phyloP scores from a whole-genome alignment of 768 basidiomycete genomes.

The Fomitopsis pulvina region DNA sequence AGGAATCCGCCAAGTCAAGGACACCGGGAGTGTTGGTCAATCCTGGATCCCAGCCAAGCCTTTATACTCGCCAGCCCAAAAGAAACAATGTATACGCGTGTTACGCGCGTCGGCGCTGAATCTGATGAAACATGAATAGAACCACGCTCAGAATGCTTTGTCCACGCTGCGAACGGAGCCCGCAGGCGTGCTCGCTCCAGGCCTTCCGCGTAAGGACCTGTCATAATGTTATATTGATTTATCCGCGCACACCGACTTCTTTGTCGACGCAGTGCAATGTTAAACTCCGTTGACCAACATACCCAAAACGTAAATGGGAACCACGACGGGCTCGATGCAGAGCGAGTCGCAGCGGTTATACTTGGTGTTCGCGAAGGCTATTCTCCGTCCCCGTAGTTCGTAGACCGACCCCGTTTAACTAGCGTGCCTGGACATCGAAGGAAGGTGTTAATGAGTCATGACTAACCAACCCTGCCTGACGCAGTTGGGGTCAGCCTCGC shows the following conservation, averaged over 20 bases:
- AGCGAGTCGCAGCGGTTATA: too few relatives aligned
- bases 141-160: not conserved
- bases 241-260: too few relatives aligned
- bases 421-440: not conserved
- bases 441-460: not conserved
- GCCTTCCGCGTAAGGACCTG: not conserved
- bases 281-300: too few relatives aligned
- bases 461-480: not conserved
- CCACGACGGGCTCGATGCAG: too few relatives aligned
- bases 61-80: not conserved
- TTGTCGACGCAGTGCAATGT: too few relatives aligned
- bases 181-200: not conserved
- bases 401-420: not conserved
- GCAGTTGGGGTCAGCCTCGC: not conserved
- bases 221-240: too few relatives aligned
- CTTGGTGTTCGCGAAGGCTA: too few relatives aligned
- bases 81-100: not conserved
- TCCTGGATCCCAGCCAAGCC: not conserved
- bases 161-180: not conserved
- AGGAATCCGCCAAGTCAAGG: constrained; percentile 15
- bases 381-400: too few relatives aligned
- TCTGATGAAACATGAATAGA: not conserved
- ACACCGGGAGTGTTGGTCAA: not conserved
- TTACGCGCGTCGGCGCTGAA: not conserved
- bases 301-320: too few relatives aligned